Percentiles rank a stretch among this genome's conserved stretches.
Conservation (phyloP, 2,329 filamentous ascomycete species). For the Teratosphaeria epicoccoides region DNA sequence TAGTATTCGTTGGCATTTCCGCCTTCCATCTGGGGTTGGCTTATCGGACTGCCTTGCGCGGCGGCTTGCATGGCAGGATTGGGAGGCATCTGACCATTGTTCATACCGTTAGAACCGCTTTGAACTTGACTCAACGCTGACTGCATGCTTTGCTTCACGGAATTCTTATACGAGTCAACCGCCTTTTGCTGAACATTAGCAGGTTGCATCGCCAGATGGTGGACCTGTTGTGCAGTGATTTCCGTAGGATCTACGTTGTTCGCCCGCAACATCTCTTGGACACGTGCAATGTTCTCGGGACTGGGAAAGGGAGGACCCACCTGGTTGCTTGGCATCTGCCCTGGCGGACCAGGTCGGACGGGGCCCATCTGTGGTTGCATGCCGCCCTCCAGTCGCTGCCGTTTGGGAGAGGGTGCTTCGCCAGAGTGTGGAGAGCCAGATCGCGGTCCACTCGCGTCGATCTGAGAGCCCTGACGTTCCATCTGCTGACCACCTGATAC, state of each 20-base stretch:
- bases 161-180: conserved; percentile 78
- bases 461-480: conserved; percentile 76
- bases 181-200: conserved; percentile 64
- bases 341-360: conserved; percentile 20
- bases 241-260: conserved; percentile 66
- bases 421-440: conserved; percentile 71
- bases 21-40: conserved; percentile 48
- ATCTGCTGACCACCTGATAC: conserved; percentile 64
- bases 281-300: conserved; percentile 12
- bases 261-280: conserved; percentile 37
- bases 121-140: conserved; percentile 57
- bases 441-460: conserved; percentile 71
- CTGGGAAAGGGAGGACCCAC: conserved; percentile 22
- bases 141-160: conserved; percentile 72
- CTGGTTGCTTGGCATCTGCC: conserved; percentile 22
- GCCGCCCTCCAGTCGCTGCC: conserved; percentile 64
- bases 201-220: conserved; percentile 45
- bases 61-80: conserved; percentile 39
- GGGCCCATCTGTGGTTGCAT: conserved; percentile 61
- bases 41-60: conserved; percentile 25
- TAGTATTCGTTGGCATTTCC: conserved; percentile 36
- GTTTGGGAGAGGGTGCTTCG: conserved; percentile 85
- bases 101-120: conserved; percentile 46
- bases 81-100: conserved; percentile 50
- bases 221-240: conserved; percentile 68